These are phyloP conservation scores for Backusella westeae DNA, from an alignment of 192 early-diverging fungal genomes.

Conservation along the genomic window DNA sequence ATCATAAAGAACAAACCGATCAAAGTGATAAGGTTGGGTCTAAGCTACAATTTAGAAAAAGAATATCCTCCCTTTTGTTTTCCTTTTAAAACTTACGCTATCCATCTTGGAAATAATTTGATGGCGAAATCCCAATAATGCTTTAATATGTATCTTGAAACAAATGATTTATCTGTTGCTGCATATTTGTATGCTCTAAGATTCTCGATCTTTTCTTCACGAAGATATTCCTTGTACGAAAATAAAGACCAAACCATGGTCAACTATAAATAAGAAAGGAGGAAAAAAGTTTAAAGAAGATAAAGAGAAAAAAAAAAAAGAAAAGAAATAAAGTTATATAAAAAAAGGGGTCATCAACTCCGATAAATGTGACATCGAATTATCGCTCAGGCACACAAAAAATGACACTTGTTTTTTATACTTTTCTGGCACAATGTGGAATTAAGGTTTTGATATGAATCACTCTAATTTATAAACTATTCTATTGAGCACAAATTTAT, in stretches of 20 bases:
- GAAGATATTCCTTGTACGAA: slow-evolving; percentile 8
- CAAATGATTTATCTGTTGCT: slow-evolving; percentile 79
- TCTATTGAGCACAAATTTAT: background rate
- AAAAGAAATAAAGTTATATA: background rate
- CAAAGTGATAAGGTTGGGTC: slow-evolving; percentile 82
- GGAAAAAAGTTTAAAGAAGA: background rate
- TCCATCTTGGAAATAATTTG: slow-evolving; percentile 79
- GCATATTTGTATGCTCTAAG: slow-evolving; percentile 85
- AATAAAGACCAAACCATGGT: background rate
- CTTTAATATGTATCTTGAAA: slow-evolving; percentile 71
- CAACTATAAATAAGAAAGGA: background rate
- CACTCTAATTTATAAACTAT: background rate
- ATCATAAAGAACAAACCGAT: slow-evolving; percentile 77
- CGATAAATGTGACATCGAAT: background rate
- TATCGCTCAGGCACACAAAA: background rate
- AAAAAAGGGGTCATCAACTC: background rate
- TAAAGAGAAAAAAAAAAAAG: background rate
- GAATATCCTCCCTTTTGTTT: background rate
- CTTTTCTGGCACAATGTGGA: background rate
- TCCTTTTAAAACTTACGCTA: slow-evolving; percentile 61
- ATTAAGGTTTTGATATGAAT: background rate
- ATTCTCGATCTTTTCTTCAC: slow-evolving; percentile 44
- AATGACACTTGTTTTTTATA: background rate
- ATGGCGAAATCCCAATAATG: slow-evolving; percentile 89
- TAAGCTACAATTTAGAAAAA: slow-evolving; percentile 15